Percentiles rank a stretch among this genome's conserved stretches.
Evolutionary conservation across 805 yeast species (phyloP).

Genomic region (Lipomyces anomalus): DNA sequence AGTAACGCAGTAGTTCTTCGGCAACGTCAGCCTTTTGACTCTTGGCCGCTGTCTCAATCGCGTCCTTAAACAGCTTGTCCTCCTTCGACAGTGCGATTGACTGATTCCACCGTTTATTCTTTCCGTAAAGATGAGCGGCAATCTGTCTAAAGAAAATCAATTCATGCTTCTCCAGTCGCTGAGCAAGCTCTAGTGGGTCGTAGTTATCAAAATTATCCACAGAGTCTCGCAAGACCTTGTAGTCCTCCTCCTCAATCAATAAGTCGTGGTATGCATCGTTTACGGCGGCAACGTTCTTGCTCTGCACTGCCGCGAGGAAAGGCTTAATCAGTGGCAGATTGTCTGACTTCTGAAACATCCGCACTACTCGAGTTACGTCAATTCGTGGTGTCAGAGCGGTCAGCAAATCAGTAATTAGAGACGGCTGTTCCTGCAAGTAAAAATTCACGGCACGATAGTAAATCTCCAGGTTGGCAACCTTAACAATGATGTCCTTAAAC

Average conservation of each 20-base stretch:
- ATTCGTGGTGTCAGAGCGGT: constrained; percentile 80
- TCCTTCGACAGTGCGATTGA: constrained; percentile 81
- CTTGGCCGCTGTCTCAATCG: constrained; percentile 83
- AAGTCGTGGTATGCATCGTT: constrained; percentile 93
- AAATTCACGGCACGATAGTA: constrained; percentile 96
- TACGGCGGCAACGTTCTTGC: constrained; percentile 83
- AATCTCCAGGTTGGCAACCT: constrained; percentile 92
- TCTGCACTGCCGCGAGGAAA: constrained; percentile 84
- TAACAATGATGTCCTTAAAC: constrained; percentile 89
- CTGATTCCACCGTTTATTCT: constrained; percentile 89
- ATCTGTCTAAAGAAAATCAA: constrained; percentile 91
- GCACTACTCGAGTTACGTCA: constrained; percentile 83
- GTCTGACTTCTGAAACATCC: constrained; percentile 90
- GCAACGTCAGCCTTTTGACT: constrained; percentile 77
- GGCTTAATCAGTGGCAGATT: constrained; percentile 95
- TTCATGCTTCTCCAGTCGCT: constrained; percentile 85
- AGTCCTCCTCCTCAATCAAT: constrained; percentile 93
- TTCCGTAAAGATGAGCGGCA: constrained; percentile 88
- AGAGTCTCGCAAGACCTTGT: constrained; percentile 78
- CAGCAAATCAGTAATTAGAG: constrained; percentile 78
- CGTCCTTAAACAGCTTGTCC: constrained; percentile 92
- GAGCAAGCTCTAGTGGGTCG: constrained; percentile 88
- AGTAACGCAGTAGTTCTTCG: constrained; percentile 80
- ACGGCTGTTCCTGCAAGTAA: constrained; percentile 87
- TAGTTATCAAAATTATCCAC: constrained; percentile 87